Conservation (phyloP, 2,329 filamentous ascomycete genomes). For the Fusarium vanettenii region DNA sequence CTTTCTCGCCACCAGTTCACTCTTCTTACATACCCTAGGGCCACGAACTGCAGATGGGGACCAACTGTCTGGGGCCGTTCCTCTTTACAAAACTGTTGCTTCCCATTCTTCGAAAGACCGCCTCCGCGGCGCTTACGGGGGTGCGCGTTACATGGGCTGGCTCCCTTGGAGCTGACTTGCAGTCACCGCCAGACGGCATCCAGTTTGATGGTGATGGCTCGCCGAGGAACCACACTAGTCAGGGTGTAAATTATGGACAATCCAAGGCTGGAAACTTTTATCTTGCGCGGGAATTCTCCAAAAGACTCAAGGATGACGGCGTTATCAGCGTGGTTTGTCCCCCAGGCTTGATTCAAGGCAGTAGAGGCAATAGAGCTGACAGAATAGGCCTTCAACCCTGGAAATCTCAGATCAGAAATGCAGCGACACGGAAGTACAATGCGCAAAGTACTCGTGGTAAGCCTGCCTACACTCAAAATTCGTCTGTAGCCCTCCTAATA, state of each 20-base stretch:
- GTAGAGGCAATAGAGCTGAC: neutral
- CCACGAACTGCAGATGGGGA: constrained; percentile 32
- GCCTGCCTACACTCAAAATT: neutral
- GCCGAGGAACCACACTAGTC: neutral
- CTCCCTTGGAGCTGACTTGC: neutral
- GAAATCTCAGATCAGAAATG: neutral
- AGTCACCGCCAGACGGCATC: neutral
- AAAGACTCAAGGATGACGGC: neutral
- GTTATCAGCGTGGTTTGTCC: neutral
- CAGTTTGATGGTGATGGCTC: neutral
- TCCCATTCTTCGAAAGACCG: constrained; percentile 3
- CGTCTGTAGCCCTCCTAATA: neutral
- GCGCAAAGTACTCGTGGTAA: neutral
- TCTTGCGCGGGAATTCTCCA: neutral
- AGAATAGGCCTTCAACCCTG: neutral
- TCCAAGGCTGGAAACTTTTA: neutral
- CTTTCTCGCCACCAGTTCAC: neutral
- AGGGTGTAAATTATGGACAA: neutral
- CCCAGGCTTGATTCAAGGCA: neutral
- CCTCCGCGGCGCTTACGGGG: neutral
- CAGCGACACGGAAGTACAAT: neutral
- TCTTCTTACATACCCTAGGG: neutral
- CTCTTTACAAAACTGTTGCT: constrained; percentile 29
- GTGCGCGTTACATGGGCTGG: constrained; percentile 15
- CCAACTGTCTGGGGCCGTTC: constrained; percentile 29